Conservation (phyloP, 78 protist genomes). For the Dictyostelium intermedium region DNA sequence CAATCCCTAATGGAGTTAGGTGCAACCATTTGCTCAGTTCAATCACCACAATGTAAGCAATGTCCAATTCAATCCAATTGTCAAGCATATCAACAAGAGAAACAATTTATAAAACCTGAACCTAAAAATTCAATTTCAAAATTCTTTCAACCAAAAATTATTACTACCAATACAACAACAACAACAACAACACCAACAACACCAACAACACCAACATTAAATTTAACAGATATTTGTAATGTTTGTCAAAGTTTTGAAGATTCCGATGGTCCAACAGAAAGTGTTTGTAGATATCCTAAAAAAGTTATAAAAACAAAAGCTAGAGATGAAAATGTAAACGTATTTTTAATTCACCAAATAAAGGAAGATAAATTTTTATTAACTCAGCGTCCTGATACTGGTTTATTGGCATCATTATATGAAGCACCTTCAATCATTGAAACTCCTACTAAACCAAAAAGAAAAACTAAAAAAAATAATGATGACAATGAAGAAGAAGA, state of each 20-base stretch:
- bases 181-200: not conserved
- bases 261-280: slow-evolving; percentile 31
- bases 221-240: slow-evolving; percentile 10
- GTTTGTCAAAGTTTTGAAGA: slow-evolving; percentile 36
- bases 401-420: slow-evolving; percentile 70
- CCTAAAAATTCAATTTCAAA: slow-evolving; percentile 18
- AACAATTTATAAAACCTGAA: not conserved
- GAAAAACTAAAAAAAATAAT: slow-evolving; percentile 2
- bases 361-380: not conserved
- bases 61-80: slow-evolving; percentile 80
- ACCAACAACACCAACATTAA: not conserved
- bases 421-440: slow-evolving; percentile 39
- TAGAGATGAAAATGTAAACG: slow-evolving; percentile 49
- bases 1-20: slow-evolving; percentile 95
- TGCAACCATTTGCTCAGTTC: slow-evolving; percentile 87
- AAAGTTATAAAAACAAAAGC: slow-evolving; percentile 49
- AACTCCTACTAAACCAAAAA: not conserved
- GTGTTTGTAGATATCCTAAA: slow-evolving; percentile 65
- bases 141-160: slow-evolving; percentile 2
- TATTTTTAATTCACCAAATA: slow-evolving; percentile 16
- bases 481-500: not conserved
- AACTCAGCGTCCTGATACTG: slow-evolving; percentile 70
- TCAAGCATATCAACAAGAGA: slow-evolving; percentile 7
- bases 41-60: slow-evolving; percentile 65
- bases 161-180: not conserved